Conservation (phyloP, 176 grass and related monocot species). For the Oryza meridionalis region DNA sequence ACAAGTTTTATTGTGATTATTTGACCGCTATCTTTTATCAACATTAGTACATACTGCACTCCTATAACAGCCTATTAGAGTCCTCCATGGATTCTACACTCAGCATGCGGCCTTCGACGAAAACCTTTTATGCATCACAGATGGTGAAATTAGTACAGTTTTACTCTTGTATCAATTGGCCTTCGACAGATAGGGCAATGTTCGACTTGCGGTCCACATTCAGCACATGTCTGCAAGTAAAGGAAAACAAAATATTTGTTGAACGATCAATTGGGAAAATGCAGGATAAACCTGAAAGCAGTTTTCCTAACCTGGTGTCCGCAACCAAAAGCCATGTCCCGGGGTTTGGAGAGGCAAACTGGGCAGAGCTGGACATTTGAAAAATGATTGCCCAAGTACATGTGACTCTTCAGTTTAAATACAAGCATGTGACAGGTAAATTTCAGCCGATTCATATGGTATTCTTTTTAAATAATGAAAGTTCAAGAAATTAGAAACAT, state of each 20-base stretch:
- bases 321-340: constrained; percentile 87
- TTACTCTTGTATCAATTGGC: constrained; percentile 80
- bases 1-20: neutral
- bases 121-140: neutral
- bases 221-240: constrained; percentile 65
- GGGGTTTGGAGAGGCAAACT: constrained; percentile 66
- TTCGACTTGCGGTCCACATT: constrained; percentile 66
- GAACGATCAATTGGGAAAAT: constrained; percentile 2
- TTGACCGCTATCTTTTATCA: constrained; percentile 10
- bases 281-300: constrained; percentile 11
- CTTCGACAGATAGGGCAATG: constrained; percentile 77
- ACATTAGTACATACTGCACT: neutral
- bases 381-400: neutral
- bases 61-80: neutral
- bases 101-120: neutral
- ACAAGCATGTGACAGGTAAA: neutral
- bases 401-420: neutral
- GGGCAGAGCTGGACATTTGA: constrained; percentile 61
- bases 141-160: constrained; percentile 49
- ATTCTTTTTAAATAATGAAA: neutral
- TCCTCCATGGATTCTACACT: constrained; percentile 24
- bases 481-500: neutral
- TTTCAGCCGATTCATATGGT: neutral
- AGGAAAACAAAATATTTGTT: constrained; percentile 10
- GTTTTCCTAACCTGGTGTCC: constrained; percentile 71